Base-by-base conservation (phyloP, 163 green algal genomes). In the Chlamydomonas reinhardtii region DNA sequence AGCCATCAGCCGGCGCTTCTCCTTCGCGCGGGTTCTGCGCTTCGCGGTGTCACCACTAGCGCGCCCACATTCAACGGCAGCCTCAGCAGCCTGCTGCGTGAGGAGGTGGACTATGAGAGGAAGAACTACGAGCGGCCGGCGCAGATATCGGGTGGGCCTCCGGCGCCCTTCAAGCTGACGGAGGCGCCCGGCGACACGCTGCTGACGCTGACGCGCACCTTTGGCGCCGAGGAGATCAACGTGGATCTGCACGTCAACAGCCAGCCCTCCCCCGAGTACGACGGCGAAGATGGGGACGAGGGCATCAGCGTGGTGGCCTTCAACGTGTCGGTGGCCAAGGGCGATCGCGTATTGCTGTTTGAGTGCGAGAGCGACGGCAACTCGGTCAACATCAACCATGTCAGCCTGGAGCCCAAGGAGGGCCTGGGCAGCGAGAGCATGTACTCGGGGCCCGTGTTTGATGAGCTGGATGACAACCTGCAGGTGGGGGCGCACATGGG, bases 231-330 rank as follows among this genome's bases (percentile, higher is more conserved):
- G 74, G 80, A 80, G 20, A 37, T 96, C 65, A 85, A 62, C 27
- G 61, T 96, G 32, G 93, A 95, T 48, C 35, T 96, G 37, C 91
- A 94, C 24, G 59, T 65, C 8, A 94, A 95, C 74, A 91, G 94
- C 71, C 91, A 94, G 83, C 87, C 90, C 0, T 56, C 81, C 2
- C 34, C 80, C 52, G 56, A 83, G 2, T 90, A 81, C 17, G 82
- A 93, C 31, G 76, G 72, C 17, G 89, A 91, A 54, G 79, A 82
- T 19, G 88, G 73, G 1, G 89, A 91, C 24, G 90, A 93, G 25
- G 80, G 77, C 31, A 77, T 94, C 52, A 84, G 83, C 25, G 88
- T 79, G 4, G 86, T 93, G 2, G 77, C 88, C 59, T 96, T 96
- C 81, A 92, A 91, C 54, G 92, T 91, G 19, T 83, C 87, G 0